A percentile compares a stretch with the other conserved stretches of the same genome.
phyloP scores from a whole-genome alignment of 2,329 filamentous ascomycete species.

The Cordyceps tenuipes region DNA sequence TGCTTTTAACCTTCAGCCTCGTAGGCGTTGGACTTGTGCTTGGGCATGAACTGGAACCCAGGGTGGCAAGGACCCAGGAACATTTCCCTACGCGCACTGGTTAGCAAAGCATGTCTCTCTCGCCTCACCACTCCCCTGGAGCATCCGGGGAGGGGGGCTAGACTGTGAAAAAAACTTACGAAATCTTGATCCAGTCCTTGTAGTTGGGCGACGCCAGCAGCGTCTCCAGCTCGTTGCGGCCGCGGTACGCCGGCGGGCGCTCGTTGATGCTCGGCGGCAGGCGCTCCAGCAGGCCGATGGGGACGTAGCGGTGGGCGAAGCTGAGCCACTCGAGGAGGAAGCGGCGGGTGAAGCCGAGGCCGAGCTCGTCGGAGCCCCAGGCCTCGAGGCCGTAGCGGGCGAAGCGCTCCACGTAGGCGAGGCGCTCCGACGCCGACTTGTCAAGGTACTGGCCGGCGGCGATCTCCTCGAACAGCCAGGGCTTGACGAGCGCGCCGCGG shows the following conservation, averaged over 20 bases:
- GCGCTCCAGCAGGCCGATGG: slow-evolving; percentile 78
- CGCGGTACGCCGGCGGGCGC: slow-evolving; percentile 72
- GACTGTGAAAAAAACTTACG: too few species aligned
- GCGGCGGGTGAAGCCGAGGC: slow-evolving; percentile 79
- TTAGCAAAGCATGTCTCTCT: background rate
- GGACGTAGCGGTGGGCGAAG: slow-evolving; percentile 87
- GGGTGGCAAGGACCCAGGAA: slow-evolving; percentile 86
- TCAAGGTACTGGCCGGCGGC: slow-evolving; percentile 86
- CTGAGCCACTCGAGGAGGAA: slow-evolving; percentile 95
- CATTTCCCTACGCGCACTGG: slow-evolving; percentile 65
- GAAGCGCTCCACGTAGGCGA: slow-evolving; percentile 82
- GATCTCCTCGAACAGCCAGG: slow-evolving; percentile 98
- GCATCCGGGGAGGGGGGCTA: too few species aligned
- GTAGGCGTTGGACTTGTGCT: slow-evolving; percentile 93
- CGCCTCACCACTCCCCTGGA: too few species aligned
- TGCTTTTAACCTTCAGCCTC: slow-evolving; percentile 61
- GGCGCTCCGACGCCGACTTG: slow-evolving; percentile 81
- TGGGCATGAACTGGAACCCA: slow-evolving; percentile 89
- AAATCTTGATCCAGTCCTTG: slow-evolving; percentile 98
- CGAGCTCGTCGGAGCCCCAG: slow-evolving; percentile 94
- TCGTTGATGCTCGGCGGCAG: slow-evolving; percentile 86
- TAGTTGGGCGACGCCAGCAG: slow-evolving; percentile 84
- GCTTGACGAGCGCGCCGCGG: slow-evolving; percentile 93
- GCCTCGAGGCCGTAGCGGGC: slow-evolving; percentile 82
- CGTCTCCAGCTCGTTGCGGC: slow-evolving; percentile 88